Conservation (phyloP, 1,284 basidiomycete genomes). For the Fistulinella cinereoalba region DNA sequence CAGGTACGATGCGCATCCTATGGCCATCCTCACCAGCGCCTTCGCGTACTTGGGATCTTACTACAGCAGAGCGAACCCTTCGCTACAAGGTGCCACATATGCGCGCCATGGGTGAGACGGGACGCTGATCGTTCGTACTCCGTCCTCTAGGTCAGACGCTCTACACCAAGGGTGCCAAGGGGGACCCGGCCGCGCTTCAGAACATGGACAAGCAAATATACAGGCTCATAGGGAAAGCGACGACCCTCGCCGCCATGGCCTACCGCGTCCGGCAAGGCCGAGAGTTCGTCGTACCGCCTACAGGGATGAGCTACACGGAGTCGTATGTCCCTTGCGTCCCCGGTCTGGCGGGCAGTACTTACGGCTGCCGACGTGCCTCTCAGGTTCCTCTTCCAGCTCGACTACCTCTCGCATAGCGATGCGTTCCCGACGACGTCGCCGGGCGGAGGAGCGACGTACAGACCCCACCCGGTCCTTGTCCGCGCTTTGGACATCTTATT, state of each 20-base stretch:
- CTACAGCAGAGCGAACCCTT: conserved; percentile 79
- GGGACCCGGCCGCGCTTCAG: conserved; percentile 56
- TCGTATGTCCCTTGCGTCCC: conserved; percentile 50
- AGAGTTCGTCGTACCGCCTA: conserved; percentile 82
- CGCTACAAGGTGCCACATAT: conserved; percentile 54
- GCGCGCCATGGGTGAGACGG: background rate
- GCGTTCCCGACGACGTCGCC: conserved; percentile 40
- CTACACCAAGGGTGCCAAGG: conserved; percentile 66
- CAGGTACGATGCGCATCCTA: conserved; percentile 86
- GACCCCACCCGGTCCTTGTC: conserved; percentile 76
- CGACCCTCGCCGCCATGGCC: conserved; percentile 87
- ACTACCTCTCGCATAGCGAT: conserved; percentile 52
- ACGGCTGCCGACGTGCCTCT: background rate
- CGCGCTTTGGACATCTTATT: conserved; percentile 85
- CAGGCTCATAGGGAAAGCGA: conserved; percentile 82
- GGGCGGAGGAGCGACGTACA: too few species aligned
- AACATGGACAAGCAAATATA: conserved; percentile 90
- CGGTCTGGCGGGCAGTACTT: background rate
- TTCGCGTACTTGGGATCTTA: conserved; percentile 86
- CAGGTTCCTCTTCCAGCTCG: conserved; percentile 86
- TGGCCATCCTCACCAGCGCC: conserved; percentile 83
- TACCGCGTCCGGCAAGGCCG: conserved; percentile 86
- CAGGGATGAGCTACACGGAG: conserved; percentile 77
- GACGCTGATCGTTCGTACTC: background rate
- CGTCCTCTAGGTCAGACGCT: conserved; percentile 63